phyloP scores from a whole-genome alignment of 306 rosid genomes.

The Malus orientalis region DNA sequence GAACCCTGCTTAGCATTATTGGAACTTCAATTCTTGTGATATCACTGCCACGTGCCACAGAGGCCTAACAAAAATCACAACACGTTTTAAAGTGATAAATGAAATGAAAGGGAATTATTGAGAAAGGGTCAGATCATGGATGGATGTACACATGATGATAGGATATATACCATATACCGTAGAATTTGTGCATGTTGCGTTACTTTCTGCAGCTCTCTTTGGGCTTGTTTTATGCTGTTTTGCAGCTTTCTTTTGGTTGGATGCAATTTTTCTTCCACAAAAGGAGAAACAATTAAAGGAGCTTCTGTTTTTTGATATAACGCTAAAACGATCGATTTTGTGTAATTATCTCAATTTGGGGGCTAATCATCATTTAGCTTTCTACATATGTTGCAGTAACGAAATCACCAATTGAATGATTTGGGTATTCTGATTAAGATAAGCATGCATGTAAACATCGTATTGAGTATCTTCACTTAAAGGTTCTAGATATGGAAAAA shows the following conservation, averaged over 20 bases:
- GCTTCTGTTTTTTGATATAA: neutral
- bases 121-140: neutral
- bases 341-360: neutral
- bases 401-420: neutral
- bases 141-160: neutral
- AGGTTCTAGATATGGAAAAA: neutral
- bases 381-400: neutral
- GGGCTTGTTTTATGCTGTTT: conserved; percentile 7
- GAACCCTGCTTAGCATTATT: neutral
- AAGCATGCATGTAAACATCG: neutral
- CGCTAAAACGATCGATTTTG: neutral
- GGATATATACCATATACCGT: neutral
- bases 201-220: conserved; percentile 1
- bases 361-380: neutral
- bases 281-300: neutral
- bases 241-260: conserved; percentile 2
- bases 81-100: neutral
- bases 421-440: neutral
- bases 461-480: neutral
- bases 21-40: neutral
- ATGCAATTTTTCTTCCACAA: neutral
- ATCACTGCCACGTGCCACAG: neutral
- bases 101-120: neutral
- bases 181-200: neutral
- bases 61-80: neutral